Percentiles rank a stretch among this genome's conserved stretches.
phyloP scores from a whole-genome alignment of 2,329 filamentous ascomycete species.

The Penicillium sp. region DNA sequence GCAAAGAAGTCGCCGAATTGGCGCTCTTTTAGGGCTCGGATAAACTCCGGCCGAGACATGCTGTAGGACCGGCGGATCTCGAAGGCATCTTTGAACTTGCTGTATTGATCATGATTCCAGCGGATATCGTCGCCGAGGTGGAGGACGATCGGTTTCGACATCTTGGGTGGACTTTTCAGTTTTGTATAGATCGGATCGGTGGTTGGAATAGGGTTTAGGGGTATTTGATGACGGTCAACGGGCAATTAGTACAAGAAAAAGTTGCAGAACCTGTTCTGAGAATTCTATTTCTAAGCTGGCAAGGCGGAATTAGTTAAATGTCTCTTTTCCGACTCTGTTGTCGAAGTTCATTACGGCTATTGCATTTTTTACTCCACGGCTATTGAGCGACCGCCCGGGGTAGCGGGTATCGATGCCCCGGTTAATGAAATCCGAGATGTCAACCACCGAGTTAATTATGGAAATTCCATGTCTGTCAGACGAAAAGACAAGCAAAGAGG shows the following conservation, averaged over 20 bases:
- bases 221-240: background rate
- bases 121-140: constrained; percentile 51
- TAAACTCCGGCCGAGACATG: constrained; percentile 43
- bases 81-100: constrained; percentile 43
- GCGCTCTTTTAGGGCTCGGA: constrained; percentile 42
- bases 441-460: background rate
- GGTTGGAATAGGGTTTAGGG: background rate
- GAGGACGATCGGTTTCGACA: constrained; percentile 41
- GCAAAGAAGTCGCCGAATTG: constrained; percentile 46
- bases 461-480: background rate
- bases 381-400: background rate
- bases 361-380: background rate
- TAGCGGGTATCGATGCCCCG: background rate
- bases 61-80: constrained; percentile 37
- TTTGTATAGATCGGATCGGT: background rate
- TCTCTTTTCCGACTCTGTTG: background rate
- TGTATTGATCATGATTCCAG: constrained; percentile 48
- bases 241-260: background rate
- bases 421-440: background rate
- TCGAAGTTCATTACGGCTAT: background rate
- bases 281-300: background rate
- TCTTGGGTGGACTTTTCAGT: constrained; percentile 9
- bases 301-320: background rate
- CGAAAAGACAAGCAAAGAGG: too few relatives aligned
- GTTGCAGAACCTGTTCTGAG: background rate